Evolutionary conservation across 140 eudicot species (phyloP).

Genomic region (Ambrosia hybrid): DNA sequence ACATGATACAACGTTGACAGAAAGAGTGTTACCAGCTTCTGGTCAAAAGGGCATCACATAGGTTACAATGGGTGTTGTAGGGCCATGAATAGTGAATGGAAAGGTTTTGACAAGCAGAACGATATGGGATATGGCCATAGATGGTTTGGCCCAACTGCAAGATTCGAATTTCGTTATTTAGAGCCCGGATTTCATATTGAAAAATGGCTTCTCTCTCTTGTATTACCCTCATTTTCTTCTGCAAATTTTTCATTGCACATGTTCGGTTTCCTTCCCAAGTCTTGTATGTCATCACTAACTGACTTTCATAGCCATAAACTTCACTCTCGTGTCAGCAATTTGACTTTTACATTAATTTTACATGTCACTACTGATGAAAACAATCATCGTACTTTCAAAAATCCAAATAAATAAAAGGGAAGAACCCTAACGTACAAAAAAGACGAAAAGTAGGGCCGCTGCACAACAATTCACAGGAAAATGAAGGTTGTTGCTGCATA

Average conservation of each 20-base stretch:
- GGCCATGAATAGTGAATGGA: too few species aligned
- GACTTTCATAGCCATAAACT: slow-evolving; percentile 15
- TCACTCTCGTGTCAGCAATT: not conserved
- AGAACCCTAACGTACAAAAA: too few species aligned
- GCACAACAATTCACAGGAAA: too few species aligned
- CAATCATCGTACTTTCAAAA: not conserved
- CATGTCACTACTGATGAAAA: not conserved
- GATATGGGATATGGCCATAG: too few species aligned
- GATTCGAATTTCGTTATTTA: too few species aligned
- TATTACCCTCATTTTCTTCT: not conserved
- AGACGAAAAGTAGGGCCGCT: too few species aligned
- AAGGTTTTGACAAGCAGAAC: not conserved
- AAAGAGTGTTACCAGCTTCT: too few species aligned
- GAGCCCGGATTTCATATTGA: not conserved
- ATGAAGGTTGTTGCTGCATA: too few species aligned
- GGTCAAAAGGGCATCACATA: too few species aligned
- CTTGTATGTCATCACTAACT: slow-evolving; percentile 3
- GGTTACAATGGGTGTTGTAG: too few species aligned
- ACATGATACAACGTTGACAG: too few species aligned
- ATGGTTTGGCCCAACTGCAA: too few species aligned
- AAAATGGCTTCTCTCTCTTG: not conserved
- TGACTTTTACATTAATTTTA: slow-evolving; percentile 5
- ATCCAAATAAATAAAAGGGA: not conserved
- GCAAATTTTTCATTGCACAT: not conserved
- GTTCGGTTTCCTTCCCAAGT: slow-evolving; percentile 1